A percentile compares a stretch with the other conserved stretches of the same genome.
Conservation (phyloP, 2,329 filamentous ascomycete species). For the Xylariaceae sp. region DNA sequence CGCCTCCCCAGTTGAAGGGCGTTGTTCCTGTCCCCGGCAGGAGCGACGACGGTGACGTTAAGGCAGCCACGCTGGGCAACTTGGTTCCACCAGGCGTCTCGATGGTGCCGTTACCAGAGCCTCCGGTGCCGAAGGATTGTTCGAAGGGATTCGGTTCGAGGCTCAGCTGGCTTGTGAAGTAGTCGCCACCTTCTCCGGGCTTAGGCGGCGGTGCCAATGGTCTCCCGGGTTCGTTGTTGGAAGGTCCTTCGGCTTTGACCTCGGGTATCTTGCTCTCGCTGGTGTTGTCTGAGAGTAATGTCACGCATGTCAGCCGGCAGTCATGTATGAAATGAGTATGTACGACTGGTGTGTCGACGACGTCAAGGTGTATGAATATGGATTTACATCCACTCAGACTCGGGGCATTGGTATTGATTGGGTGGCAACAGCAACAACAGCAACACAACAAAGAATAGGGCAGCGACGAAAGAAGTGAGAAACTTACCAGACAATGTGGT, state of each 20-base stretch:
- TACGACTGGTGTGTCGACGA: too few species aligned
- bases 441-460: background rate
- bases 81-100: slow-evolving; percentile 82
- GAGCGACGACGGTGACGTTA: slow-evolving; percentile 85
- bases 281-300: slow-evolving; percentile 41
- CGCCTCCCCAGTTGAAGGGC: slow-evolving; percentile 73
- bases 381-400: too few species aligned
- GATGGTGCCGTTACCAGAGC: slow-evolving; percentile 51
- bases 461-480: slow-evolving; percentile 2
- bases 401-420: too few species aligned
- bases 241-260: slow-evolving; percentile 46
- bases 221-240: slow-evolving; percentile 56
- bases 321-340: too few species aligned
- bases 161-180: slow-evolving; percentile 64
- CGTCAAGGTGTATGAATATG: too few species aligned
- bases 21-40: slow-evolving; percentile 69
- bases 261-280: slow-evolving; percentile 45
- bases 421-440: too few species aligned
- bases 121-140: slow-evolving; percentile 79
- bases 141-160: slow-evolving; percentile 96
- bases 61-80: slow-evolving; percentile 81
- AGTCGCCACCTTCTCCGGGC: slow-evolving; percentile 55
- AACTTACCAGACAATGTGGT: slow-evolving; percentile 33
- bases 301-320: slow-evolving; percentile 26
- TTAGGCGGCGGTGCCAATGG: slow-evolving; percentile 69